These are phyloP conservation scores for Arthrobotrys entomopaga DNA, from an alignment of 2,329 filamentous ascomycete species.

Conservation along the genomic window DNA sequence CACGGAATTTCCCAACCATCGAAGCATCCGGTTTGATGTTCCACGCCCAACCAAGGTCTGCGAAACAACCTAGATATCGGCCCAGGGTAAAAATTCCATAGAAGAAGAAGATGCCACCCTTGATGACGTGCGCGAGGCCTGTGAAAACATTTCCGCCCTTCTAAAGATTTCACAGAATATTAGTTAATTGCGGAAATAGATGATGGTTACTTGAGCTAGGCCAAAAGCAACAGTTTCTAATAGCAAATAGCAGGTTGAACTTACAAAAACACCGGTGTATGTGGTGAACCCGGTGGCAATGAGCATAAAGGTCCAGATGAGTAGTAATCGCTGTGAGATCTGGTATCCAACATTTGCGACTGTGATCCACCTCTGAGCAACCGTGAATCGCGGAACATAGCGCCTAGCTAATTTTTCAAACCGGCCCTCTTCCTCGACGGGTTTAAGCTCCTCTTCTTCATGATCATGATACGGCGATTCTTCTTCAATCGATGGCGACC, in stretches of 20 bases:
- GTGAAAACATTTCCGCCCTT: constrained; percentile 77
- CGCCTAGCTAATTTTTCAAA: constrained; percentile 44
- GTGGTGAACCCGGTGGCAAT: constrained; percentile 78
- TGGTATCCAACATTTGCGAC: constrained; percentile 71
- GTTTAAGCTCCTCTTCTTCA: constrained; percentile 41
- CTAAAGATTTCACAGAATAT: constrained; percentile 62
- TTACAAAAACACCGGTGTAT: constrained; percentile 85
- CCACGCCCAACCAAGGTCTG: constrained; percentile 85
- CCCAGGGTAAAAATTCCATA: constrained; percentile 87
- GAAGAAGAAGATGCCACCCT: constrained; percentile 95
- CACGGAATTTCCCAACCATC: constrained; percentile 71
- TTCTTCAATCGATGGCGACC: constrained; percentile 45
- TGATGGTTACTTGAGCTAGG: too few species aligned
- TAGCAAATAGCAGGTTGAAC: constrained; percentile 61
- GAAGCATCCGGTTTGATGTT: constrained; percentile 74
- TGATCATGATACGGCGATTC: constrained; percentile 35
- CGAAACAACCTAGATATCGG: constrained; percentile 89
- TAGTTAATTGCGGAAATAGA: too few species aligned
- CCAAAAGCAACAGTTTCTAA: too few species aligned
- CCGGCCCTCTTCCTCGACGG: constrained; percentile 29
- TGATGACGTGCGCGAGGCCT: constrained; percentile 91
- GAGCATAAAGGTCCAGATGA: constrained; percentile 80
- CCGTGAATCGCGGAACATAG: constrained; percentile 45
- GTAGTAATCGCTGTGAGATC: constrained; percentile 77
- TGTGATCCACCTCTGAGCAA: constrained; percentile 37